Evolutionary conservation across 2,329 filamentous ascomycete genomes (phyloP), one percentile per base, ranked within the genome.

Genomic region (Aspergillus ochraceus): DNA sequence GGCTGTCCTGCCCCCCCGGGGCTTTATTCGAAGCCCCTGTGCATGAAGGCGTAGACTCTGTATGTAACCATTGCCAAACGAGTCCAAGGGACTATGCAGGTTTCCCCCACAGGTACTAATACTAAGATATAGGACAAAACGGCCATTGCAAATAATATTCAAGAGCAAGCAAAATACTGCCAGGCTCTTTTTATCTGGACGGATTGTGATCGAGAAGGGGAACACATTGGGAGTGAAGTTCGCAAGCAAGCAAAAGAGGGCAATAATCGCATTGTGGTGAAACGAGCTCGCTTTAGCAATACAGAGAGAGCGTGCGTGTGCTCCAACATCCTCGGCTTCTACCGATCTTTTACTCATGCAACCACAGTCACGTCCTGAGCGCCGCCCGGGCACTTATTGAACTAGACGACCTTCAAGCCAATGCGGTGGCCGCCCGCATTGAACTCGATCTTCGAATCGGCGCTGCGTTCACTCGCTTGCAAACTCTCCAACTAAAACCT

Each of bases 131-230:
- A 93, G 86, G 88, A 93, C 70, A 96, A 93, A 71, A 88, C 88
- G 68, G 79, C 83, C 1, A 89, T 99, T 63, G 92, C 93, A 10
- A 83, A 88, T 32, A 99, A 99, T 71, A 95, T 99, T 69, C 86
- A 89, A 66, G 80, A 84, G 1, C 89, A 96, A 74, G 94, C 95
- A 19, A 84, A 84, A 61, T 84, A 85, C 71, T 84, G 88, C n/a
- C 85, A 83, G 57, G 86, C 88, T 12, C 82, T 99, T 32, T 94
- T 96, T 75, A 97, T 99, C 68, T 99, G 95, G 95, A 99, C 95
- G 0, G 95, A 99, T 83, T 98, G 95, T 76, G 95, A 99, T 81
- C 88, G 93, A 57, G 95, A 99, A 81, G 95, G 95, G 39, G 95
- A 99, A 75, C 90, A 98, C 72, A 99, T 99, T 66, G 95, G 95